Evolutionary conservation across 495 filamentous ascomycete species (phyloP), one percentile per base, ranked within the genome.

Genomic region (Aspergillus carlsbadensis): DNA sequence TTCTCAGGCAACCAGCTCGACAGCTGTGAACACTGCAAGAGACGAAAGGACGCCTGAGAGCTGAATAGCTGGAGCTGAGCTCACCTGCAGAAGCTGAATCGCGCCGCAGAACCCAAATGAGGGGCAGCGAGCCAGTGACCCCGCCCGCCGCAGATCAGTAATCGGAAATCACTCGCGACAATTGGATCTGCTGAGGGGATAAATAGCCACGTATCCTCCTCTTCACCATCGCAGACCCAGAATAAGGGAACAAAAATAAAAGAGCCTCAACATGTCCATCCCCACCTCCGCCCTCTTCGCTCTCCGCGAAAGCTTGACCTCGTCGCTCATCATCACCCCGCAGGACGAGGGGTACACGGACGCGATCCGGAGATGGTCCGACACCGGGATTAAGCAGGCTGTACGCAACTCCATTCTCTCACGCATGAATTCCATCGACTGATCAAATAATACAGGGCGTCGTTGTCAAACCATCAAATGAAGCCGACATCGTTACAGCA

Each of bases 391-490:
- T n/a, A 54, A 60, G 17, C 14, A 55, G n/a, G 57, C 52, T 5
- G 57, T 60, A 35, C 33, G 37, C 20, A 18, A 15, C 18, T 24
- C n/a, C 2, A 35, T 10, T 7, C 21, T 14, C 22, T 37, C 14
- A 31, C 29, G 37, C 47, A 37, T 2, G 41, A 29, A 29, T 8
- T 8, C 8, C 26, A 29, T 8, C n/a, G n/a, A n/a, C n/a, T n/a
- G n/a, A n/a, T n/a, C n/a, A 22, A 8, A 17, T 17, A 20, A 13
- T n/a, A 14, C 15, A 79, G 75, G 69, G 70, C 6, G 65, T 73
- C 13, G 74, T 81, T 11, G 59, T 83, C 8, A 62, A 70, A 36
- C 70, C 75, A 20, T 61, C 65, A 14, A 65, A 69, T 0, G 45
- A 64, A 0, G 45, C 52, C 0, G 79, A 82, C 42, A 61, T 83